A percentile compares a stretch with the other conserved stretches of the same genome.
Evolutionary conservation across 2,329 filamentous ascomycete species (phyloP).

Genomic region (Colletotrichum sp.): DNA sequence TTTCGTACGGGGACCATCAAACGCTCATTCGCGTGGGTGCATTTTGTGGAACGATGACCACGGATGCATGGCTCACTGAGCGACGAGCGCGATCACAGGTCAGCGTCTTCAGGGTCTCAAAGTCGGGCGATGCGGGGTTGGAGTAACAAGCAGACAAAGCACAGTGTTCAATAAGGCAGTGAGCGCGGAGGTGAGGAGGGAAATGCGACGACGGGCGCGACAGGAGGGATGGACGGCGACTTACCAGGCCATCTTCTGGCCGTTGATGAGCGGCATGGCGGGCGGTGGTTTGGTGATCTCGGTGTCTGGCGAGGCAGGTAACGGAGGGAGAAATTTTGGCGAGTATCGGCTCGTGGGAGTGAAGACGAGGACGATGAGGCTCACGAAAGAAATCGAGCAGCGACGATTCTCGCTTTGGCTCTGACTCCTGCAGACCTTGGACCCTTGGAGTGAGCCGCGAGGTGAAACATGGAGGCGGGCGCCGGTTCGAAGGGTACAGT

Average conservation of each 20-base stretch:
- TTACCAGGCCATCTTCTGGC: conserved; percentile 77
- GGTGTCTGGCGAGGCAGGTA: not conserved
- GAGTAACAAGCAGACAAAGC: not conserved
- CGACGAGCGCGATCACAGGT: conserved; percentile 17
- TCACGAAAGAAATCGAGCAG: not conserved
- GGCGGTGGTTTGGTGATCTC: not conserved
- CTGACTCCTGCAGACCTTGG: conserved; percentile 7
- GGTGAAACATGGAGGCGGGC: conserved; percentile 21
- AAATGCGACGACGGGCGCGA: not conserved
- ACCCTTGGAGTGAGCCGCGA: conserved; percentile 12
- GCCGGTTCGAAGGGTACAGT: not conserved
- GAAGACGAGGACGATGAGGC: not conserved
- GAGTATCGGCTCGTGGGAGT: not conserved
- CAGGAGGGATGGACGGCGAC: conserved; percentile 30
- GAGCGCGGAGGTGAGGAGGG: not conserved
- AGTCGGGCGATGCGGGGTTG: not conserved
- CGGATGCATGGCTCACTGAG: conserved; percentile 75
- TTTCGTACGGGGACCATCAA: conserved; percentile 75
- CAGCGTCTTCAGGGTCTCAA: conserved; percentile 5
- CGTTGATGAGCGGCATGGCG: conserved; percentile 72
- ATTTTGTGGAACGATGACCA: conserved; percentile 78
- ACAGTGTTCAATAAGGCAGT: not conserved
- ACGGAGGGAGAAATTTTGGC: not conserved
- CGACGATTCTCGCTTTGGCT: not conserved
- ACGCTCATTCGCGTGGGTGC: conserved; percentile 70